These are phyloP conservation scores for Wickerhamiella spandovensis DNA, from an alignment of 805 yeast species.

Conservation along the genomic window DNA sequence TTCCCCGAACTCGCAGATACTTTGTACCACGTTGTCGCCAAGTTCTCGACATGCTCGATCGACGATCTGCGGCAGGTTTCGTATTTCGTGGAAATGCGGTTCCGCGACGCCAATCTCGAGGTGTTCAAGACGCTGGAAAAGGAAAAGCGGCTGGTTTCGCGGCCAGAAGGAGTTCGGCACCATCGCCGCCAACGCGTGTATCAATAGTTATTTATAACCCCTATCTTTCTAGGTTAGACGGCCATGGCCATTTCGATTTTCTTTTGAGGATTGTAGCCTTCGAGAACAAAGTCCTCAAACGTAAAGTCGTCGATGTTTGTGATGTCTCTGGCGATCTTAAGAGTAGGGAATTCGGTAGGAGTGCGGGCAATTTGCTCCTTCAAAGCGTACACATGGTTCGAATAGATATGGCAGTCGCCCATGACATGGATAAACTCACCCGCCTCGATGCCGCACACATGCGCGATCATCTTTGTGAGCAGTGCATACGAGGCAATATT, in stretches of 20 bases:
- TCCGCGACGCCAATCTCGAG: neutral
- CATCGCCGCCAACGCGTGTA: neutral
- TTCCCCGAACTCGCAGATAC: conserved; percentile 8
- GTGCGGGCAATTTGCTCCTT: conserved; percentile 61
- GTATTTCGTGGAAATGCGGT: neutral
- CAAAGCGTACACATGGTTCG: conserved; percentile 85
- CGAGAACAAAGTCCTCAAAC: conserved; percentile 76
- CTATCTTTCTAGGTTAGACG: conserved; percentile 45
- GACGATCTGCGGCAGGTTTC: neutral
- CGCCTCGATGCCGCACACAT: conserved; percentile 85
- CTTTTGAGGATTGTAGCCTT: conserved; percentile 66
- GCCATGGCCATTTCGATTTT: conserved; percentile 95
- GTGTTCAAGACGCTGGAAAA: neutral
- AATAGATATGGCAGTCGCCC: conserved; percentile 95
- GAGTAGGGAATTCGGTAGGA: conserved; percentile 72
- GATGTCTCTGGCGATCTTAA: conserved; percentile 55
- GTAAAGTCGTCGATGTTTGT: conserved; percentile 72
- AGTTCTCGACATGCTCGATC: neutral
- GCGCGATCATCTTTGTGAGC: conserved; percentile 88
- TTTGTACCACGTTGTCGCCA: conserved; percentile 2
- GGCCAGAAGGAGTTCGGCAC: neutral
- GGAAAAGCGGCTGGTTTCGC: neutral
- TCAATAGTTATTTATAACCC: neutral
- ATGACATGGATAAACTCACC: conserved; percentile 91
- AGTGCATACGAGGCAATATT: conserved; percentile 94